Base-by-base conservation (phyloP, 495 filamentous ascomycete genomes). In the Aspergillus olivimuriae region DNA sequence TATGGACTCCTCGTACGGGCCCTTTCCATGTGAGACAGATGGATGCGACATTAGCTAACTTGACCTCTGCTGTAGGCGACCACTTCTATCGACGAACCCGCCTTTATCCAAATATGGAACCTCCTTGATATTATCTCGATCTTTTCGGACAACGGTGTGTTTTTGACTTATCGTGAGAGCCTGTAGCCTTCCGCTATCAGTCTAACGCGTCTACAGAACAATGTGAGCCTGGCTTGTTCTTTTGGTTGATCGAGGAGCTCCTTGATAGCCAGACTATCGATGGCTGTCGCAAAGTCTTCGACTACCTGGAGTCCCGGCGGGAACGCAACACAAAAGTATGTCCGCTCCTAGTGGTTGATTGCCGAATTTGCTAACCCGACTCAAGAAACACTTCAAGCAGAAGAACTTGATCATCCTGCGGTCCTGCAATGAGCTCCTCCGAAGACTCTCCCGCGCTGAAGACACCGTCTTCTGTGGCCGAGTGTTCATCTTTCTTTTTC, bases 401-500 rank as follows among this genome's bases (percentile, higher is more conserved):
- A 96, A 94, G 63, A 82, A 83, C 44, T 66, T 96, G 34, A 77
- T 95, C 42, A 89, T 96, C 48, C 70, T 99, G 3, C 76, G 92
- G 53, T 83, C 86, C 16, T 97, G 94, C 70, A 99, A 97, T 63
- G 94, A 97, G 63, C 75, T 99, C 2, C 77, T 97, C 7, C 81
- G 92, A 36, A 76, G 92, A 42, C 73, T 99, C 3, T 97, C 92
- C 2, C 75, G 94, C 35, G 89, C 92, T 3, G 89, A 96, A 55
- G 94, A 99, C 65, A 88, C 94, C 0, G 90, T 94, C 2, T 99
- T 98, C 62, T 96, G 90, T 60, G 92, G 92, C 26, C 76, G 91
- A 34, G 90, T 99, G 16, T 95, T 95, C 58, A 94, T 99, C 50
- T 99, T 95, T 57, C 78, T 97, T 44, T 97, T 95, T 62, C 92